Percentiles rank a stretch among this genome's conserved stretches.
phyloP scores from a whole-genome alignment of 1,284 basidiomycete genomes.

The Sporisorium exsertum region DNA sequence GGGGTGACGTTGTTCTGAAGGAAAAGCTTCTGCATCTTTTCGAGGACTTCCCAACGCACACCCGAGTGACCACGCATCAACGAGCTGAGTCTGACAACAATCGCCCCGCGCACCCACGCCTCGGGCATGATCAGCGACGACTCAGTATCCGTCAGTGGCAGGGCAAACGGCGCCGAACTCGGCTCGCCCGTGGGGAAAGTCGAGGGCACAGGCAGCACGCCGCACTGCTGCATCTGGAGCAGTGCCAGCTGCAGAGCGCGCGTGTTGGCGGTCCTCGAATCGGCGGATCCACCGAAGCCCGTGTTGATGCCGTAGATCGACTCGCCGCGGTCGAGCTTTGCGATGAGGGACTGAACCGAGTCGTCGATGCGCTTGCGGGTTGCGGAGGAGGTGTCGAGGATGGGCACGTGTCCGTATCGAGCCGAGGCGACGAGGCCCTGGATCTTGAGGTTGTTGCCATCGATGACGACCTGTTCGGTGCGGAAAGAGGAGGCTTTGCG shows the following conservation, averaged over 20 bases:
- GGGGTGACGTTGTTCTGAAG: slow-evolving; percentile 81
- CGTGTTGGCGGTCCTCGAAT: slow-evolving; percentile 59
- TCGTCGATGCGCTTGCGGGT: slow-evolving; percentile 57
- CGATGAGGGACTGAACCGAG: slow-evolving; percentile 52
- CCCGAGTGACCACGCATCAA: slow-evolving; percentile 80
- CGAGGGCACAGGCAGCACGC: slow-evolving; percentile 56
- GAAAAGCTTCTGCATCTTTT: slow-evolving; percentile 79
- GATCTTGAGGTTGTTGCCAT: slow-evolving; percentile 54
- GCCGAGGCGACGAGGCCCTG: slow-evolving; percentile 56
- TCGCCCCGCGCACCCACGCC: slow-evolving; percentile 88
- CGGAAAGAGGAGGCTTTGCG: slow-evolving; percentile 49
- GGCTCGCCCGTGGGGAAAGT: slow-evolving; percentile 51
- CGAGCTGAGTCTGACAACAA: slow-evolving; percentile 86
- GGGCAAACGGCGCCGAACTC: slow-evolving; percentile 46
- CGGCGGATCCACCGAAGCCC: slow-evolving; percentile 63
- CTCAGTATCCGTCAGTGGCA: slow-evolving; percentile 50
- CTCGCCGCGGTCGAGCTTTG: slow-evolving; percentile 57
- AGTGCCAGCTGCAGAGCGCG: slow-evolving; percentile 60
- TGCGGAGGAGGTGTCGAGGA: slow-evolving; percentile 46
- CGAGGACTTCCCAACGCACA: slow-evolving; percentile 82
- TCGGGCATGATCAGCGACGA: slow-evolving; percentile 73
- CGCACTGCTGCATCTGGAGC: slow-evolving; percentile 64
- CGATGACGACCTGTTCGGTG: slow-evolving; percentile 54
- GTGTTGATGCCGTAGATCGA: slow-evolving; percentile 62
- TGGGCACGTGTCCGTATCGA: slow-evolving; percentile 51